These are phyloP conservation scores for Pleomassaria siparia DNA, from an alignment of 2,329 filamentous ascomycete genomes.

Conservation along the genomic window DNA sequence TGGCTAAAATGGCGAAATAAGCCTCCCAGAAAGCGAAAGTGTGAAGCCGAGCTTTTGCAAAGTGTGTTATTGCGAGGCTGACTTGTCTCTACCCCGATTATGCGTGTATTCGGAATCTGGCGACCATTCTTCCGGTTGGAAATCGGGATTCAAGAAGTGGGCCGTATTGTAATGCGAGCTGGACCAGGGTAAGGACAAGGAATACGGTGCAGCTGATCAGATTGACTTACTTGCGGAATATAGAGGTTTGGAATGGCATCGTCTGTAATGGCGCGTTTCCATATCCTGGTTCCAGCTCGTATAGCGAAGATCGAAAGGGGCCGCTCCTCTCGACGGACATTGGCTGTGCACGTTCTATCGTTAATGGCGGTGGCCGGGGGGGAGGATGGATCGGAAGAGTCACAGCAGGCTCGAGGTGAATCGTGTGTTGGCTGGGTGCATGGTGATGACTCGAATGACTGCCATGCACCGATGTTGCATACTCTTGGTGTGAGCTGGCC, in stretches of 20 bases:
- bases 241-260: slow-evolving; percentile 50
- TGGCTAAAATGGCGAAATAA: slow-evolving; percentile 38
- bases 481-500: slow-evolving; percentile 35
- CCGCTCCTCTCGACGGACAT: slow-evolving; percentile 32
- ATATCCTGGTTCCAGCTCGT: slow-evolving; percentile 48
- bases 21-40: slow-evolving; percentile 28
- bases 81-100: slow-evolving; percentile 42
- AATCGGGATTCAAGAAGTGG: slow-evolving; percentile 55
- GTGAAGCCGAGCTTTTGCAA: slow-evolving; percentile 14
- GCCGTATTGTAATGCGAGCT: slow-evolving; percentile 56
- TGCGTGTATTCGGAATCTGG: slow-evolving; percentile 50
- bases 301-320: slow-evolving; percentile 50
- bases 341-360: neutral
- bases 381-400: slow-evolving; percentile 36
- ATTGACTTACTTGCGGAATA: slow-evolving; percentile 50
- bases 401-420: slow-evolving; percentile 36
- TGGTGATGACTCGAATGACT: slow-evolving; percentile 22
- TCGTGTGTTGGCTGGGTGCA: slow-evolving; percentile 26
- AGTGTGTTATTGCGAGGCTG: slow-evolving; percentile 31
- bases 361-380: slow-evolving; percentile 11
- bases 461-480: slow-evolving; percentile 30
- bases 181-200: slow-evolving; percentile 14
- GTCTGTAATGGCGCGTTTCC: slow-evolving; percentile 40
- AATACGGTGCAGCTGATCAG: neutral
- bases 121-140: slow-evolving; percentile 56